Evolutionary conservation across 306 rosid species (phyloP).

Genomic region (Ziziphus jujuba): DNA sequence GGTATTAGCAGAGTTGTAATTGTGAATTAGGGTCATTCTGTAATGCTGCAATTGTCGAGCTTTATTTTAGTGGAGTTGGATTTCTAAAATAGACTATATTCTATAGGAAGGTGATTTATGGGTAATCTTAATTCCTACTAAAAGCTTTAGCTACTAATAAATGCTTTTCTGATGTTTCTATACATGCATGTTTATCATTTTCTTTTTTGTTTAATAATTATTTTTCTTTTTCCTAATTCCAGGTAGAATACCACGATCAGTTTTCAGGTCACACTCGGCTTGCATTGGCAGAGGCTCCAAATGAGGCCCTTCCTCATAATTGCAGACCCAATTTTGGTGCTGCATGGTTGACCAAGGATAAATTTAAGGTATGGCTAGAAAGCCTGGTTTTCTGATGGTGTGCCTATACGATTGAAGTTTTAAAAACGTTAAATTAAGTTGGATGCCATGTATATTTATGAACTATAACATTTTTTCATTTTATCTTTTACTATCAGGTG

Average conservation of each 20-base stretch:
- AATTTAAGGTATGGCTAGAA: slow-evolving; percentile 66
- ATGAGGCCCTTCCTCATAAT: slow-evolving; percentile 91
- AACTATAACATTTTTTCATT: slow-evolving; percentile 26
- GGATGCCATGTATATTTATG: slow-evolving; percentile 9
- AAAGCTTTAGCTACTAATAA: too few relatives aligned
- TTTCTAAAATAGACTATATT: not conserved
- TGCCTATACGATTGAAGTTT: not conserved
- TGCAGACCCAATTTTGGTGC: slow-evolving; percentile 95
- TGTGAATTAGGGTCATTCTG: not conserved
- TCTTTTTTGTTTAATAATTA: slow-evolving; percentile 5
- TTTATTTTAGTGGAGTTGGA: not conserved
- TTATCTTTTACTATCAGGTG: slow-evolving; percentile 49
- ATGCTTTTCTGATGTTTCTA: not conserved
- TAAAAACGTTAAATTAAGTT: not conserved
- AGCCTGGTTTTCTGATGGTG: slow-evolving; percentile 15
- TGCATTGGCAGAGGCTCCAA: slow-evolving; percentile 91
- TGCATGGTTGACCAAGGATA: slow-evolving; percentile 86
- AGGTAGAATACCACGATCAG: slow-evolving; percentile 85
- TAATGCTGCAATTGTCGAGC: not conserved
- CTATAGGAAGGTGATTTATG: too few relatives aligned
- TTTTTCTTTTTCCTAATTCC: slow-evolving; percentile 28
- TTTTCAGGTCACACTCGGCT: slow-evolving; percentile 63
- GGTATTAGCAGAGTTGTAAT: not conserved
- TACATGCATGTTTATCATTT: slow-evolving; percentile 1
- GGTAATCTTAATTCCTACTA: too few relatives aligned